Percentiles rank a stretch among this genome's conserved stretches.
Conservation (phyloP, 2,329 filamentous ascomycete genomes). For the Fusarium hainanense region DNA sequence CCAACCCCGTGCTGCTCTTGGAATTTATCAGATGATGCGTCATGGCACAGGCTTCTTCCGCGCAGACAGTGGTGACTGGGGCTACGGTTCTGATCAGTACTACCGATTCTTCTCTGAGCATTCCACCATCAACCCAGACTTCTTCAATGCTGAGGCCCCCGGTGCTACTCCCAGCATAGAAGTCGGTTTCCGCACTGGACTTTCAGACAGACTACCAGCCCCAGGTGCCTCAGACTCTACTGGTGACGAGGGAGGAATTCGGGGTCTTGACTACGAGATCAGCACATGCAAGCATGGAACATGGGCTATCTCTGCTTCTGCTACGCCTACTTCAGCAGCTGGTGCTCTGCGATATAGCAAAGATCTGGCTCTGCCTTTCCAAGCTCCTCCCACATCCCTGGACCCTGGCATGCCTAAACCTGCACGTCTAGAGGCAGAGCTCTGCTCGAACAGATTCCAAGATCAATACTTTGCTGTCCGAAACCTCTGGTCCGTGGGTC, state of each 20-base stretch:
- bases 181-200: conserved; percentile 53
- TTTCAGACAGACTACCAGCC: conserved; percentile 13
- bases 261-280: conserved; percentile 51
- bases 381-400: conserved; percentile 24
- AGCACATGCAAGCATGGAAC: conserved; percentile 48
- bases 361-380: conserved; percentile 49
- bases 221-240: conserved; percentile 26
- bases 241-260: conserved; percentile 50
- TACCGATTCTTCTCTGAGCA: conserved; percentile 51
- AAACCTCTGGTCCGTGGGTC: conserved; percentile 55
- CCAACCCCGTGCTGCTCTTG: conserved; percentile 48
- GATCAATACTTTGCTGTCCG: conserved; percentile 57
- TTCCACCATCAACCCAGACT: conserved; percentile 46
- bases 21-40: conserved; percentile 49
- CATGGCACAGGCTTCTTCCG: conserved; percentile 53
- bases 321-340: conserved; percentile 44
- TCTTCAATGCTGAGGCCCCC: conserved; percentile 48
- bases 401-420: conserved; percentile 23
- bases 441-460: conserved; percentile 52
- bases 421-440: conserved; percentile 57
- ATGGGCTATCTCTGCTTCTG: conserved; percentile 56
- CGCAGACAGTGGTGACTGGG: conserved; percentile 58
- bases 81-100: conserved; percentile 42
- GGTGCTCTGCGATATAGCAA: conserved; percentile 51
- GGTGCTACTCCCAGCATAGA: conserved; percentile 54